Percentiles rank a stretch among this genome's conserved stretches.
These are phyloP conservation scores for Trichoderma oligosporum DNA, from an alignment of 2,329 filamentous ascomycete species.

Conservation along the genomic window DNA sequence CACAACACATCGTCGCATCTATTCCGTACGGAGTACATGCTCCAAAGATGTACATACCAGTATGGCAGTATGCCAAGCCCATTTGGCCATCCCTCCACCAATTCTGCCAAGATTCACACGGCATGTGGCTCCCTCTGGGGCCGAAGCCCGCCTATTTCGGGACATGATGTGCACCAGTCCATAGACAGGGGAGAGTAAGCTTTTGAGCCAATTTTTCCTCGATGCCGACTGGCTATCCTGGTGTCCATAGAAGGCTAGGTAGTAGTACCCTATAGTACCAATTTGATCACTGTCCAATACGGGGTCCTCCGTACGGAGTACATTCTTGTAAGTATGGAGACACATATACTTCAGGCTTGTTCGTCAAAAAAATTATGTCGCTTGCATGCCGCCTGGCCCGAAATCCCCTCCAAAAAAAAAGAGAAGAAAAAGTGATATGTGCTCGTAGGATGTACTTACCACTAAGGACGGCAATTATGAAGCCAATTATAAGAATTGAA, in stretches of 20 bases:
- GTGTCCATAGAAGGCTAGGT: slow-evolving; percentile 7
- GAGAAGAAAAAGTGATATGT: not conserved
- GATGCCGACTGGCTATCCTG: slow-evolving; percentile 19
- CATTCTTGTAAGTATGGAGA: not conserved
- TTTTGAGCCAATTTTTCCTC: slow-evolving; percentile 19
- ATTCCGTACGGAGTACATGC: too few relatives aligned
- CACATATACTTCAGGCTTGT: slow-evolving; percentile 3
- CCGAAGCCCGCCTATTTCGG: slow-evolving; percentile 22
- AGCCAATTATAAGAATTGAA: not conserved
- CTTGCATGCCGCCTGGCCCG: slow-evolving; percentile 17
- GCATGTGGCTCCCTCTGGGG: slow-evolving; percentile 27
- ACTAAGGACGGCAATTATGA: not conserved
- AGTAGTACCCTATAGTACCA: not conserved
- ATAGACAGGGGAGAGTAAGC: slow-evolving; percentile 18
- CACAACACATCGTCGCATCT: not conserved
- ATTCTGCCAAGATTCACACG: slow-evolving; percentile 29
- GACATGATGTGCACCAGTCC: slow-evolving; percentile 23
- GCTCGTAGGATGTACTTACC: too few relatives aligned
- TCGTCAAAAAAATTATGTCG: slow-evolving; percentile 8
- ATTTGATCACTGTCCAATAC: slow-evolving; percentile 1
- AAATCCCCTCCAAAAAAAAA: not conserved
- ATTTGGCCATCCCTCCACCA: slow-evolving; percentile 16
- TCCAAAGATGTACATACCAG: not conserved
- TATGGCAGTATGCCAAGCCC: not conserved
- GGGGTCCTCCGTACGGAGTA: slow-evolving; percentile 6